phyloP scores from a whole-genome alignment of 805 yeast species.

The Saccharomycopsis sp. region DNA sequence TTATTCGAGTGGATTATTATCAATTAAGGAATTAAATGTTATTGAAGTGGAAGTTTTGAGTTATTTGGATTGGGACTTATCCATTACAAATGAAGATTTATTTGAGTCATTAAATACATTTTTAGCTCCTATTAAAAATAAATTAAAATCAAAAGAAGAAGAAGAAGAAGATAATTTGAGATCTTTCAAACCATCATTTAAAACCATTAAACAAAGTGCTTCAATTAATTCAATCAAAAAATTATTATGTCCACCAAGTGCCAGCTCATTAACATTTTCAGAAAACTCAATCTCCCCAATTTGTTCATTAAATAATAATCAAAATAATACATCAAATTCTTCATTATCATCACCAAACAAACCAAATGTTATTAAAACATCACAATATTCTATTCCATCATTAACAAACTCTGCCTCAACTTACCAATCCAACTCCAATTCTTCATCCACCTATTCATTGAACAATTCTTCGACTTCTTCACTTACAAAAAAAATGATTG shows the following conservation, averaged over 20 bases:
- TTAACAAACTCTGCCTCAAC: slow-evolving; percentile 17
- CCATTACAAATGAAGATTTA: slow-evolving; percentile 59
- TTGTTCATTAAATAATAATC: slow-evolving; percentile 18
- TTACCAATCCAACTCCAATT: slow-evolving; percentile 9
- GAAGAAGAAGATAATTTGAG: slow-evolving; percentile 12
- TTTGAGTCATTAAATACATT: slow-evolving; percentile 58
- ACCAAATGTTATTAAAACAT: background rate
- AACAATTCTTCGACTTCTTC: slow-evolving; percentile 12
- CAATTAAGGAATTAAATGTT: slow-evolving; percentile 56
- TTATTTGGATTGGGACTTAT: slow-evolving; percentile 62
- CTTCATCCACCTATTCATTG: slow-evolving; percentile 15
- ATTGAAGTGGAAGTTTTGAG: slow-evolving; percentile 72
- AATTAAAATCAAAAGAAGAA: slow-evolving; percentile 22
- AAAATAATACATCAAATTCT: slow-evolving; percentile 11
- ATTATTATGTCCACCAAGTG: slow-evolving; percentile 15
- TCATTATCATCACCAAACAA: slow-evolving; percentile 13
- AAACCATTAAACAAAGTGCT: slow-evolving; percentile 13
- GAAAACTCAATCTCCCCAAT: slow-evolving; percentile 12
- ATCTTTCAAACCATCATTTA: slow-evolving; percentile 14
- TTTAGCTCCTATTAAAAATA: slow-evolving; percentile 59
- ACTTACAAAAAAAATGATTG: slow-evolving; percentile 15
- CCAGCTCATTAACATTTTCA: slow-evolving; percentile 17
- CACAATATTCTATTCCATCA: slow-evolving; percentile 12
- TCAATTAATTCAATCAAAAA: slow-evolving; percentile 14
- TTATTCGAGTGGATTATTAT: slow-evolving; percentile 66